Evolutionary conservation across 352 stramenopile genomes (phyloP).

Genomic region (Phytophthora agathidicida): DNA sequence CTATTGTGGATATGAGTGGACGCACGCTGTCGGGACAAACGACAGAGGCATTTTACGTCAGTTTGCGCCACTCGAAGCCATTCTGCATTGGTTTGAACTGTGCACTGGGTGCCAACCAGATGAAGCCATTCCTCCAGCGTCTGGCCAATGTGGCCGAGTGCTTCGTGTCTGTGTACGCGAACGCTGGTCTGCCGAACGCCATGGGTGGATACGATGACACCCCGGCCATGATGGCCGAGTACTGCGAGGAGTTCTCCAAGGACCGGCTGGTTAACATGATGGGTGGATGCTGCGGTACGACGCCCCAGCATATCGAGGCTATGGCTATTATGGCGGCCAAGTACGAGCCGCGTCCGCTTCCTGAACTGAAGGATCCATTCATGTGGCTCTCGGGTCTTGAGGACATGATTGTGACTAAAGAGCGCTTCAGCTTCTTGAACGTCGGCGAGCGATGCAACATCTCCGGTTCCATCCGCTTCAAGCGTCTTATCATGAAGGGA

Average conservation of each 20-base stretch:
- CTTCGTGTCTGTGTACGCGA: slow-evolving; percentile 97
- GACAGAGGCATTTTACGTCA: slow-evolving; percentile 97
- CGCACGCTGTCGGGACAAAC: slow-evolving; percentile 97
- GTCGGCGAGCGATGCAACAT: slow-evolving; percentile 97
- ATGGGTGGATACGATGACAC: slow-evolving; percentile 98
- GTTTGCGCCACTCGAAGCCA: slow-evolving; percentile 94
- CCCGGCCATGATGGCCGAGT: slow-evolving; percentile 92
- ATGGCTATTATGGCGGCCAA: slow-evolving; percentile 83
- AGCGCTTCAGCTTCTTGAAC: slow-evolving; percentile 96
- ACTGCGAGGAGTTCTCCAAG: slow-evolving; percentile 95
- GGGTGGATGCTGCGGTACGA: slow-evolving; percentile 96
- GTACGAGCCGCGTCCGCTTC: slow-evolving; percentile 86
- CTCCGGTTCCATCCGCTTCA: slow-evolving; percentile 95
- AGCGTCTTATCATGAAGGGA: slow-evolving; percentile 95
- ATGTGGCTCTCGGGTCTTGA: slow-evolving; percentile 97
- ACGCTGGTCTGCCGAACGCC: slow-evolving; percentile 96
- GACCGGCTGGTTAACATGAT: slow-evolving; percentile 97
- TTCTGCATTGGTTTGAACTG: slow-evolving; percentile 98
- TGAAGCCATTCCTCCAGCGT: slow-evolving; percentile 96
- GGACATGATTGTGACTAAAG: slow-evolving; percentile 93
- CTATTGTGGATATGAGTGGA: slow-evolving; percentile 96
- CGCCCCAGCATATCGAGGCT: slow-evolving; percentile 93
- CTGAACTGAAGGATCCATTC: slow-evolving; percentile 86
- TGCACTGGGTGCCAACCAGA: slow-evolving; percentile 95
- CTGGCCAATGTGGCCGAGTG: slow-evolving; percentile 93